Percentiles rank a stretch among this genome's conserved stretches.
phyloP scores from a whole-genome alignment of 352 stramenopile species.

The Phytophthora meadii region DNA sequence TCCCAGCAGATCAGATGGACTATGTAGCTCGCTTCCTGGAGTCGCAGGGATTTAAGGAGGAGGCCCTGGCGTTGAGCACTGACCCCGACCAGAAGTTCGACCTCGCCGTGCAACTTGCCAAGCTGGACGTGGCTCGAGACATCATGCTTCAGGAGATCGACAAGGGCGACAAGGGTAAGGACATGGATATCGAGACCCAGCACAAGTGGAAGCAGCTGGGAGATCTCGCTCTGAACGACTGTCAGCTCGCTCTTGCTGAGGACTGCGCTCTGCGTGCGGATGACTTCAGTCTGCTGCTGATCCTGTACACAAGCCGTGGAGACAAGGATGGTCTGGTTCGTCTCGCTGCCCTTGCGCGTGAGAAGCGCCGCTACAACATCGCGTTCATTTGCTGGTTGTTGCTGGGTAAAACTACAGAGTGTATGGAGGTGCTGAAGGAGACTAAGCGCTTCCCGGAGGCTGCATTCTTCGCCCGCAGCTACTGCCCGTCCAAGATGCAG shows the following conservation, averaged over 20 bases:
- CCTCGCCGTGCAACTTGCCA: constrained; percentile 96
- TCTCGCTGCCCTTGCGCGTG: constrained; percentile 89
- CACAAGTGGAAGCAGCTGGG: constrained; percentile 98
- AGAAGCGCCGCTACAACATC: constrained; percentile 94
- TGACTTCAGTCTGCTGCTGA: constrained; percentile 96
- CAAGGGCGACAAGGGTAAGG: constrained; percentile 50
- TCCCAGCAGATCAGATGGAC: constrained; percentile 91
- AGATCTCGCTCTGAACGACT: constrained; percentile 93
- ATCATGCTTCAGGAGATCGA: constrained; percentile 94
- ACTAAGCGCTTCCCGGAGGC: constrained; percentile 97
- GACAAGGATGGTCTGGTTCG: constrained; percentile 93
- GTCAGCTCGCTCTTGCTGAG: constrained; percentile 95
- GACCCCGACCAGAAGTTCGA: constrained; percentile 99
- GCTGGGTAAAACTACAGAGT: constrained; percentile 95
- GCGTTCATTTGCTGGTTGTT: constrained; percentile 97
- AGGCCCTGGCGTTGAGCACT: constrained; percentile 93
- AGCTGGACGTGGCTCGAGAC: constrained; percentile 94
- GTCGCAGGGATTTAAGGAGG: constrained; percentile 98
- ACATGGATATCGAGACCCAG: constrained; percentile 96
- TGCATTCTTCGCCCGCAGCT: constrained; percentile 98
- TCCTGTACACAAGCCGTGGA: constrained; percentile 97
- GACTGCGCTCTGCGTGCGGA: constrained; percentile 94
- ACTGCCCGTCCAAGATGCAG: constrained; percentile 95
- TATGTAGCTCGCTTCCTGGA: constrained; percentile 96
- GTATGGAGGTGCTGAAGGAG: constrained; percentile 95